A percentile compares a stretch with the other conserved stretches of the same genome.
Conservation (phyloP, 345 rosid species). For the Barbarea vulgaris region DNA sequence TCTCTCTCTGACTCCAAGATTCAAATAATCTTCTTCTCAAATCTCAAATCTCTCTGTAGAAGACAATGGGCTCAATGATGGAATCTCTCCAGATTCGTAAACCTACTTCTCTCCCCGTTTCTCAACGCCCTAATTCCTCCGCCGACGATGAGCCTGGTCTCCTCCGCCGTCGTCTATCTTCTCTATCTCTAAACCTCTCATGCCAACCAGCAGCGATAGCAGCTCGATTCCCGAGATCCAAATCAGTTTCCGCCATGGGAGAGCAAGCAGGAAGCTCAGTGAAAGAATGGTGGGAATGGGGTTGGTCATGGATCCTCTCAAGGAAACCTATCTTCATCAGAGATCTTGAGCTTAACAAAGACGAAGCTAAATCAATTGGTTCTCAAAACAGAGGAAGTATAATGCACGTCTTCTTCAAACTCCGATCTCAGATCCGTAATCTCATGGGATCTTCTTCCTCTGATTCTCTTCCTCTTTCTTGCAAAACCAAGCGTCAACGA, state of each 20-base stretch:
- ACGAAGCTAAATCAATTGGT: conserved; percentile 62
- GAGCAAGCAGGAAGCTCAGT: conserved; percentile 58
- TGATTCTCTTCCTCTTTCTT: conserved; percentile 43
- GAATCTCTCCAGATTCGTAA: conserved; percentile 57
- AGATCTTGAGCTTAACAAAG: conserved; percentile 88
- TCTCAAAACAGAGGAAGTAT: conserved; percentile 72
- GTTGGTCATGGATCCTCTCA: conserved; percentile 85
- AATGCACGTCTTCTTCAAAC: conserved; percentile 77
- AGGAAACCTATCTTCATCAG: conserved; percentile 66
- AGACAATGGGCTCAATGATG: conserved; percentile 61
- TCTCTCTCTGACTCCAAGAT: neutral
- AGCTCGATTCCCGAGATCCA: conserved; percentile 54
- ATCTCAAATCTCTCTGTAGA: neutral
- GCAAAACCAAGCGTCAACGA: conserved; percentile 38
- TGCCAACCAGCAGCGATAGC: conserved; percentile 43
- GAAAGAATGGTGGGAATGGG: conserved; percentile 85
- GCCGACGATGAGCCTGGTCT: conserved; percentile 35
- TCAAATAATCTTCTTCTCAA: conserved; percentile 23
- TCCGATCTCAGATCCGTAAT: conserved; percentile 55
- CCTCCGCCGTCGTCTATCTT: conserved; percentile 73
- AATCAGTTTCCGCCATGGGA: conserved; percentile 68
- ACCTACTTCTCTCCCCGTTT: conserved; percentile 57
- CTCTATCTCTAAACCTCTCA: conserved; percentile 59
- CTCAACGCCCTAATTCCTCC: conserved; percentile 36
- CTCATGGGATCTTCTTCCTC: conserved; percentile 56